Evolutionary conservation across 108 stramenopile genomes (phyloP), one percentile per base, ranked within the genome.

Genomic region (Poteriospumella lacustris): DNA sequence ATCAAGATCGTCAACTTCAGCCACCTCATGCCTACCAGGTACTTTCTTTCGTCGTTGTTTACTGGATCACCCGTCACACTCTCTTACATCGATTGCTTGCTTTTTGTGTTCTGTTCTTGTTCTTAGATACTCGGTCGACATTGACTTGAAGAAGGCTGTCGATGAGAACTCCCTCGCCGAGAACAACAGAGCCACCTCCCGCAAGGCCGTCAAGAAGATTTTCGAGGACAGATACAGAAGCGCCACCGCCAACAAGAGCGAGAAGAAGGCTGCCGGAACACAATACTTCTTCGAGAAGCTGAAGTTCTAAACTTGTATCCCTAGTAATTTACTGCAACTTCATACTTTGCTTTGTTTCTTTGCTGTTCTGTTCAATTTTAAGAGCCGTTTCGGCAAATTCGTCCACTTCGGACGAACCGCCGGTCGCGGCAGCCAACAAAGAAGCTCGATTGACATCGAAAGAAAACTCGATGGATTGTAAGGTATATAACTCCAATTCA

Each of bases 1-100:
- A 87, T 99, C 42, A 99, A 98, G 90, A 94, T 90, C 87, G 84
- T 99, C 81, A 99, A 99, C 88, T 92, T 93, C 69, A 94, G 93
- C 87, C 99, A 99, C 85, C 82, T 99, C 76, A 97, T 99, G 92
- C 99, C 99, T 76, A 99, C 99, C 58, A 94, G 99, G 83, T 73
- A 38, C 28, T 24, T 33, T 42, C 26, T 19, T 28, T 73, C 33
- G 31, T 64, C 24, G 24, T 36, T 36, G 28, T 68, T 39, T 68
- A 68, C 12, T 36, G 24, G 12, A 68, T 19, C 24, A 36, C 19
- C 34, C 15, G 36, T 68, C 64, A 68, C 15, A 68, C n/a, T n/a
- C n/a, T n/a, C n/a, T n/a, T n/a, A n/a, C n/a, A n/a, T n/a, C n/a
- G n/a, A n/a, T n/a, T n/a, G n/a, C n/a, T n/a, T n/a, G n/a, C n/a